A percentile compares a stretch with the other conserved stretches of the same genome.
Evolutionary conservation across 805 yeast species (phyloP).

Genomic region (Zygosaccharomyces kombuchaensis): DNA sequence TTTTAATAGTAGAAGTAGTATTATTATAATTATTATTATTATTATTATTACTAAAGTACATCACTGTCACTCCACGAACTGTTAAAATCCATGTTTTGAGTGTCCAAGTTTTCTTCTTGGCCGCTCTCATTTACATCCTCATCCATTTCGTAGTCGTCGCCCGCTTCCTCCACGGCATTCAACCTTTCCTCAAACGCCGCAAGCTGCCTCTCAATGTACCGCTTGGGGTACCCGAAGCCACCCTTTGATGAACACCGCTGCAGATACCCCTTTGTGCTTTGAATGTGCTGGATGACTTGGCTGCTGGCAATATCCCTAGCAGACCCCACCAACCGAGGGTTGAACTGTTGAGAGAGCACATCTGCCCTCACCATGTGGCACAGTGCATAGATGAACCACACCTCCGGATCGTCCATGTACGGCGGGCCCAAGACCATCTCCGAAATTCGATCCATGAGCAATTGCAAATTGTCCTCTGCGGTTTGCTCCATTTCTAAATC

Average conservation of each 20-base stretch:
- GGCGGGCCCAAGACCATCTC: conserved; percentile 33
- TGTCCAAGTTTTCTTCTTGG: conserved; percentile 7
- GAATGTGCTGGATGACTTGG: conserved; percentile 24
- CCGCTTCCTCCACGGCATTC: conserved; percentile 7
- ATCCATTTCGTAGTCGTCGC: conserved; percentile 2
- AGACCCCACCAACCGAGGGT: conserved; percentile 12
- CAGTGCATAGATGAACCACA: conserved; percentile 30
- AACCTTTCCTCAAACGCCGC: conserved; percentile 22
- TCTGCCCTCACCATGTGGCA: conserved; percentile 30
- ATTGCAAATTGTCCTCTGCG: conserved; percentile 7
- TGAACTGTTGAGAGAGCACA: conserved; percentile 17
- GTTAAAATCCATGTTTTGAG: conserved; percentile 10
- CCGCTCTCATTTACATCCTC: conserved; percentile 3
- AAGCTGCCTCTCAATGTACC: conserved; percentile 23
- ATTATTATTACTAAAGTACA: background rate
- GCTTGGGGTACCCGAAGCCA: conserved; percentile 20
- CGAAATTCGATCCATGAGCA: conserved; percentile 25
- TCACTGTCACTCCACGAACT: background rate
- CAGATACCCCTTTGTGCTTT: conserved; percentile 18
- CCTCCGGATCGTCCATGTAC: conserved; percentile 32
- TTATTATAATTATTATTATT: background rate
- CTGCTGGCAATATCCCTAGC: conserved; percentile 22
- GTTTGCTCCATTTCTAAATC: conserved; percentile 3
- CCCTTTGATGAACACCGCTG: conserved; percentile 19
- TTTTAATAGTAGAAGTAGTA: no score